Base-by-base conservation (phyloP, 768 basidiomycete species). In the Lactarius psammicola region DNA sequence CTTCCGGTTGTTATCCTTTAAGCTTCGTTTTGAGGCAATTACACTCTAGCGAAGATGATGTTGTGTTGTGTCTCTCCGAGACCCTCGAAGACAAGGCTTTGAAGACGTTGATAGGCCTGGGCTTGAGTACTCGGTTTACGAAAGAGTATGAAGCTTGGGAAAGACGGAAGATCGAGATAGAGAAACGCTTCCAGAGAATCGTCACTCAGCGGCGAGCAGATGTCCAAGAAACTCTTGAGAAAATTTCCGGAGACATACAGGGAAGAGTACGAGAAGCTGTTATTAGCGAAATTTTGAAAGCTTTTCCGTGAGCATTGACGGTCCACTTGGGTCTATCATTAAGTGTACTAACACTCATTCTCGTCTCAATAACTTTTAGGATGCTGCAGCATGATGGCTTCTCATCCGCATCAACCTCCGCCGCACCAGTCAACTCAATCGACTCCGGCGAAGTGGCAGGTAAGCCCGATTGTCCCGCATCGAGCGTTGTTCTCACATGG, bases 41-140 rank as follows among this genome's bases (percentile, higher is more conserved):
- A 15, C 10, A 10, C 57, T 66, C 20, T 18, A 66, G 65, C 34
- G 62, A 5, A 31, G 53, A 63, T n/a, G 62, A 67, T 5, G 66
- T 54, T 38, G 26, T 38, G 13, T 23, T 63, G 10, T 67, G 61
- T 49, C 57, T 67, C 56, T 63, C 66, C 0, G 62, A 67, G 33
- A 33, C 40, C 7, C 58, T 67, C n/a, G 66, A 67, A 1, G 66
- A 67, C n/a, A 36, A 30, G 18, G 38, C 66, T 8, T 36, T 67
- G 17, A 49, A 55, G 26, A 38, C 51, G 0, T 59, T 67, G 33
- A 63, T 67, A 53, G 13, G n/a, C 6, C 2, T 67, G 8, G 31
- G 34, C 10, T 53, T 62, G 53, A 36, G 10, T 0, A 31, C 40
- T 30, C 40, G 51, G 28, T 67, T 59, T 54, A 40, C 40, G 20